These are phyloP conservation scores for Fulvia fulva DNA, from an alignment of 2,329 filamentous ascomycete species.

Conservation along the genomic window DNA sequence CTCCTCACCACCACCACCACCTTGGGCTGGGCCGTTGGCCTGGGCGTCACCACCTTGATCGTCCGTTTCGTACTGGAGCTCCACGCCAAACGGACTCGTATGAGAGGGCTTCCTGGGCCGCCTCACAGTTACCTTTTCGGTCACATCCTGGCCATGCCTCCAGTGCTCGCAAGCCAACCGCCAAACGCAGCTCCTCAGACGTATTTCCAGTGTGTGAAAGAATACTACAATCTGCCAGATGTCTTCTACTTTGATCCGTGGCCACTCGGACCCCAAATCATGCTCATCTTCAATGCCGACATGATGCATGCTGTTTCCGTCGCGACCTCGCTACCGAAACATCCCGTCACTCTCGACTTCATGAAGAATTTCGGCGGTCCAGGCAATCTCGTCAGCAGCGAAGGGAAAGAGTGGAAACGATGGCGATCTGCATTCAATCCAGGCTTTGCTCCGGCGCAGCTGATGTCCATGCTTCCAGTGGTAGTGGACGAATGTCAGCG, in stretches of 20 bases:
- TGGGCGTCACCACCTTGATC: conserved; percentile 21
- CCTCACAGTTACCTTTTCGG: conserved; percentile 42
- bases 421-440: conserved; percentile 44
- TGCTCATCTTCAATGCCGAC: conserved; percentile 39
- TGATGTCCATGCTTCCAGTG: conserved; percentile 38
- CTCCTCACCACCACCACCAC: conserved; percentile 12
- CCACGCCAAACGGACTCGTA: conserved; percentile 24
- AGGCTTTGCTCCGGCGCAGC: conserved; percentile 37
- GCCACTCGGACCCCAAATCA: conserved; percentile 36
- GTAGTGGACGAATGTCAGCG: conserved; percentile 36
- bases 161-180: conserved; percentile 34
- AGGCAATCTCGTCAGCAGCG: conserved; percentile 36
- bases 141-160: conserved; percentile 38
- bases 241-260: conserved; percentile 46
- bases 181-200: conserved; percentile 36
- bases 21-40: conserved; percentile 23
- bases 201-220: conserved; percentile 33
- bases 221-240: conserved; percentile 36
- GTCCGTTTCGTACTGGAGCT: conserved; percentile 26
- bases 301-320: conserved; percentile 38
- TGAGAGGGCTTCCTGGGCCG: conserved; percentile 35
- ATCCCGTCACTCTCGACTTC: conserved; percentile 28
- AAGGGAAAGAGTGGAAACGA: conserved; percentile 41
- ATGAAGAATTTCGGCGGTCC: conserved; percentile 37
- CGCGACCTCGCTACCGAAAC: conserved; percentile 32